Percentiles rank a stretch among this genome's conserved stretches.
These are phyloP conservation scores for Beauveria australis DNA, from an alignment of 2,329 filamentous ascomycete species.

Conservation along the genomic window DNA sequence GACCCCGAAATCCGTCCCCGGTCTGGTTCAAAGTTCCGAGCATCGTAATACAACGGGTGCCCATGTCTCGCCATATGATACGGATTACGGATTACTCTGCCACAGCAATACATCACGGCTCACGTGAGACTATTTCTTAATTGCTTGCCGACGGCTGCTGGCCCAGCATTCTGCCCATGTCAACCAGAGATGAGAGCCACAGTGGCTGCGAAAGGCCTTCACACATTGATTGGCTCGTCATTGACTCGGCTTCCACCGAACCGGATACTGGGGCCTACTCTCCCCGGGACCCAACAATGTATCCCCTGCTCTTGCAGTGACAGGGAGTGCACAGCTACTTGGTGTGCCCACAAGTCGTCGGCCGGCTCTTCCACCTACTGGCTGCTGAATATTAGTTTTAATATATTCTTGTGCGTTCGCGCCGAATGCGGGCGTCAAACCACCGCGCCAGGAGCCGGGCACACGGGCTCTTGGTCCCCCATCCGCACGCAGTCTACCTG, in stretches of 20 bases:
- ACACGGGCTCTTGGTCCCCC: neutral
- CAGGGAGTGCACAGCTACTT: neutral
- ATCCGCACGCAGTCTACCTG: neutral
- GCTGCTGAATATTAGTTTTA: neutral
- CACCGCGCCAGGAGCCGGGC: neutral
- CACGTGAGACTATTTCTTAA: neutral
- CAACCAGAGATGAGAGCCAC: neutral
- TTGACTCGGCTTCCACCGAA: conserved; percentile 7
- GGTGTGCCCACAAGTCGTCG: neutral
- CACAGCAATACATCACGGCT: neutral
- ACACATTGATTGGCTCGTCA: neutral
- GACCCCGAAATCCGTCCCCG: neutral
- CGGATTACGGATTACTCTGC: too few species aligned
- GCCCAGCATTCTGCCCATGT: too few species aligned
- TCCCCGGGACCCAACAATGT: conserved; percentile 5
- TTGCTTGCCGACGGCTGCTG: neutral
- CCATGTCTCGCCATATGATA: neutral
- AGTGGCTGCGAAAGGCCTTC: neutral
- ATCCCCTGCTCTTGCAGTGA: neutral
- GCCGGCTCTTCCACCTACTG: neutral
- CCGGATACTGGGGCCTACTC: conserved; percentile 4
- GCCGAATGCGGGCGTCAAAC: neutral
- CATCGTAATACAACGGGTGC: neutral
- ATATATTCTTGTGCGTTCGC: neutral
- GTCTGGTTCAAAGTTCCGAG: conserved; percentile 4